phyloP scores from a whole-genome alignment of 2,329 filamentous ascomycete species.

The Exophiala phaeomuriformis region DNA sequence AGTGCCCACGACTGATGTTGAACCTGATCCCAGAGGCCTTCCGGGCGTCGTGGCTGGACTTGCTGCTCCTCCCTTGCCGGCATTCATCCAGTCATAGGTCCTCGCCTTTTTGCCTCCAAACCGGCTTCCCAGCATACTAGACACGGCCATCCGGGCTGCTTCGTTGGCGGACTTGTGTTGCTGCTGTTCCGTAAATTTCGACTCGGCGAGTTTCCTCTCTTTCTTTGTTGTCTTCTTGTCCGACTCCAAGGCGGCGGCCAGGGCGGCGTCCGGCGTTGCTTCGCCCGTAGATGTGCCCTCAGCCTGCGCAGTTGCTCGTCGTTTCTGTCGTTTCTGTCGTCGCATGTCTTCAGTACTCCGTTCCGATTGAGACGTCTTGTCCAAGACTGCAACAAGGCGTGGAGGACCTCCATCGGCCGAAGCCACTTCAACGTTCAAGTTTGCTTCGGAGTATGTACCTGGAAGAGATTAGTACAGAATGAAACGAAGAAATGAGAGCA shows the following conservation, averaged over 20 bases:
- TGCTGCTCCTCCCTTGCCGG: slow-evolving; percentile 30
- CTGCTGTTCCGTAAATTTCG: slow-evolving; percentile 66
- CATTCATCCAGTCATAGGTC: slow-evolving; percentile 44
- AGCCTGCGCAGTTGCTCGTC: slow-evolving; percentile 50
- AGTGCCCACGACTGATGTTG: slow-evolving; percentile 17
- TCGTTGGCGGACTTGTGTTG: slow-evolving; percentile 76
- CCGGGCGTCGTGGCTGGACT: slow-evolving; percentile 28
- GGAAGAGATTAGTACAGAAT: slow-evolving; percentile 27
- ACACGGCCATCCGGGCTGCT: slow-evolving; percentile 68
- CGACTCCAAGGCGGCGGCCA: slow-evolving; percentile 44
- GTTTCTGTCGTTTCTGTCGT: slow-evolving; percentile 58
- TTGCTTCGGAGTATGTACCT: slow-evolving; percentile 36
- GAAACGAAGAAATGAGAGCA: slow-evolving; percentile 4
- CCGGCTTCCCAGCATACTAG: slow-evolving; percentile 51
- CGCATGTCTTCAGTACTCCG: slow-evolving; percentile 66
- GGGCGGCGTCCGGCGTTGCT: slow-evolving; percentile 30
- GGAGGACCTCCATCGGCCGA: slow-evolving; percentile 23
- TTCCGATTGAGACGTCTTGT: slow-evolving; percentile 50
- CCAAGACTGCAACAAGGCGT: slow-evolving; percentile 30
- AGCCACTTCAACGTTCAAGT: slow-evolving; percentile 31
- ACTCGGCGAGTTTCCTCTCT: slow-evolving; percentile 69
- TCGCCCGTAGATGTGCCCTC: slow-evolving; percentile 54
- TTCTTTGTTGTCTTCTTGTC: slow-evolving; percentile 78
- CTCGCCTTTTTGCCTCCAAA: slow-evolving; percentile 40
- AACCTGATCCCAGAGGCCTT: slow-evolving; percentile 7